Evolutionary conservation across 768 basidiomycete species (phyloP), one percentile per base, ranked within the genome.

Genomic region (Lactifluus rugatus): DNA sequence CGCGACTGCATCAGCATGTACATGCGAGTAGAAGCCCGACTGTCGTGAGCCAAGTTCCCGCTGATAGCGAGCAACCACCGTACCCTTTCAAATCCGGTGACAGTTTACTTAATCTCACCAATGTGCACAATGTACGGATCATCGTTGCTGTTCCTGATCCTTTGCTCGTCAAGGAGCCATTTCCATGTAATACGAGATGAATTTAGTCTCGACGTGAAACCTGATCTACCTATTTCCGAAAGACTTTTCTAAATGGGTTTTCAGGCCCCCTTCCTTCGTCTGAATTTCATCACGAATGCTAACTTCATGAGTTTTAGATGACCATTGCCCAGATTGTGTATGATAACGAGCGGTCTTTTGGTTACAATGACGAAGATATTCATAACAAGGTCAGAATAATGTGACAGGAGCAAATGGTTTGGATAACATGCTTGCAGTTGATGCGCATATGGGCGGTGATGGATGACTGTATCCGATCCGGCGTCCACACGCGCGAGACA

Each of bases 301-400:
- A 45, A 49, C 26, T 32, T 23, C 50, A 46, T 41, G 44, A 17
- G 48, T 53, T 51, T 32, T 65, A 94, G 92, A 80, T 93, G 78
- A 92, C 91, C 3, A 93, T 95, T 63, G 90, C 93, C 10, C 93
- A 95, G 72, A 86, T 93, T 50, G 91, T 95, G 1, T 89, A 90
- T 68, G 88, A 94, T 70, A 96, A 96, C 66, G 93, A 96, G 71
- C 79, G 81, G 65, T 82, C 77, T 60, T 93, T 89, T 65, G 87
- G 89, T 16, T 80, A 86, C 56, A 81, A 82, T 3, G 82, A 89
- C 50, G 81, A 81, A 21, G 84, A 90, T 9, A 87, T 93, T 58
- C 79, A 84, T 61, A 70, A 76, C 48, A 91, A 91, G 77, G 87
- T 84, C 62, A 41, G 67, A 45, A 49, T 26, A 37, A 36, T 25